Evolutionary conservation across 75 land plant species (phyloP), one percentile per base, ranked within the genome.

Genomic region (Pseudotsuga menziesii): DNA sequence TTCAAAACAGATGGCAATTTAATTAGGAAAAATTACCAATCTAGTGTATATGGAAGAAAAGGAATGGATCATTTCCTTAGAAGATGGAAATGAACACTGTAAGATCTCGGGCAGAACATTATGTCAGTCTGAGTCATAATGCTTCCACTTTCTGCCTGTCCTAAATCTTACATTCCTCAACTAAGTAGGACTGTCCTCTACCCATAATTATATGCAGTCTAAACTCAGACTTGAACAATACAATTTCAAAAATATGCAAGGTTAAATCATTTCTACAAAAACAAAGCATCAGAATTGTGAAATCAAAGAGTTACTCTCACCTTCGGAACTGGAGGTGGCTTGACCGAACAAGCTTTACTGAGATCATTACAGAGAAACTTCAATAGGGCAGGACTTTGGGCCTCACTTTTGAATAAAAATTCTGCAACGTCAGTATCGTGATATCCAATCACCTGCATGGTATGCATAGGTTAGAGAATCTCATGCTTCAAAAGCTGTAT

Each of bases 351-450:
- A 62, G 92, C 85, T 73, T 80, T 82, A 69, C 84, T 91, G 22
- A 96, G 90, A 75, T 96, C 99, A 73, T 94, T 87, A 73, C 99
- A 94, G 2, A 96, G 80, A 67, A 77, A 86, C 52, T 89, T 94
- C 25, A 82, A 76, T 60, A 96, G 61, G 14, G 82, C 64, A 29
- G 87, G 83, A n/a, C 83, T 69, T 14, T 91, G 16, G 39, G 88
- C 86, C 61, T 77, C 80, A 57, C 74, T 63, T 61, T 79, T 94
- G 72, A 82, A 92, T 9, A 94, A 22, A 81, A 79, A 96, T 77
- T 96, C 98, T 72, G 98, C 98, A 82, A 90, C 84, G 85, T 96
- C 98, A 27, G 99, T 96, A 81, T 96, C 98, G 72, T 93, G 88
- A 79, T 94, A 98, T 8, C 97, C 99, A 78, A 96, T 90, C 23